Base-by-base conservation (phyloP, 768 basidiomycete species). In the Pleurotus eryngii region DNA sequence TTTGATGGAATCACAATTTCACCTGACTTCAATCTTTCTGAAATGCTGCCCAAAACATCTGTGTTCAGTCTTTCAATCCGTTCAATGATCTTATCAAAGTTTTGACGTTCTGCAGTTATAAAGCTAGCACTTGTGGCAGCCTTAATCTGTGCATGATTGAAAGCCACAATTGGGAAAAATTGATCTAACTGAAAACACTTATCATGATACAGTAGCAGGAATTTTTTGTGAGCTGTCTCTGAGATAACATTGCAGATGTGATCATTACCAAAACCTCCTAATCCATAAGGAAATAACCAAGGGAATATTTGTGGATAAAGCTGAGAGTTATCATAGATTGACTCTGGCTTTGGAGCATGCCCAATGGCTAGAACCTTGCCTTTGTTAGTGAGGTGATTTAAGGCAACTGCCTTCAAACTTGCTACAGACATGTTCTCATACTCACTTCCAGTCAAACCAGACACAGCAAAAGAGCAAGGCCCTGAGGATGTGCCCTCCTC, bases 81-180 rank as follows among this genome's bases (percentile, higher is more conserved):
- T 4, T 3, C 51, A 0, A 59, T 48, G 6, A 75, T 65, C 11
- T 63, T 55, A 22, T 51, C 46, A 62, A 75, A 74, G 3, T 61
- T 59, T 1, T 46, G 49, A 14, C 59, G 61, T 46, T 72, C 60
- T 0, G 68, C 64, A 1, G 70, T n/a, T 1, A 73, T 38, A 48
- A 61, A 74, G 5, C 74, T 67, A 2, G 66, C 69, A 0, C 54
- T 64, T 0, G 66, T 60, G 2, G 67, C 62, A 0, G 54, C 57
- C 46, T 69, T 72, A 3, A 79, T 66, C 45, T 78, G 78, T 22
- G 69, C 60, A 47, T 79, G 74, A 49, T 71, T 77, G 53, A 77
- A 78, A 0, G 68, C 69, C 11, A 76, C 59, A n/a, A 78, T 68
- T 0, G 73, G 64, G 58, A 75, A 80, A 35, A 65, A 62, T 0